These are phyloP conservation scores for Mycena crocata DNA, from an alignment of 768 basidiomycete species.

Conservation along the genomic window DNA sequence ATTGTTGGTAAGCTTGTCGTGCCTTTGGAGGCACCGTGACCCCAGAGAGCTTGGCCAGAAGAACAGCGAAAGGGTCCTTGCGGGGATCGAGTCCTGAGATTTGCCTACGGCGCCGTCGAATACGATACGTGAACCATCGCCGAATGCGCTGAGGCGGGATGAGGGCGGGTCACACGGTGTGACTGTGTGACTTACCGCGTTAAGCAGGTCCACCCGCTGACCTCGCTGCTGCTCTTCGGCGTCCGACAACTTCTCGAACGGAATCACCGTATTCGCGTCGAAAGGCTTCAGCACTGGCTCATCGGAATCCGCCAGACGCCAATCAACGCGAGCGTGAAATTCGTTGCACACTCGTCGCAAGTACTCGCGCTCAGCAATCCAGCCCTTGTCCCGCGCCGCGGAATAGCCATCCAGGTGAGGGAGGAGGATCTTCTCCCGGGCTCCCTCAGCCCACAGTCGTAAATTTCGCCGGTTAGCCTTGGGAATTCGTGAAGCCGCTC, in stretches of 20 bases:
- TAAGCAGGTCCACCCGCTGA: not conserved
- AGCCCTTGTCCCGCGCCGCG: not conserved
- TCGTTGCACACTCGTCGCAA: not conserved
- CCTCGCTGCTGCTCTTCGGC: no score
- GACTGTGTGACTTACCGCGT: not conserved
- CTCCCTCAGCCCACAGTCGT: not conserved
- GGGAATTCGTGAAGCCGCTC: no score
- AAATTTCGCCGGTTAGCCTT: no score
- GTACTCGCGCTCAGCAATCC: not conserved
- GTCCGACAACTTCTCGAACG: not conserved
- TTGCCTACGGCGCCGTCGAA: not conserved
- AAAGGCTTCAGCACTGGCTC: not conserved
- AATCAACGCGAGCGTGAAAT: not conserved
- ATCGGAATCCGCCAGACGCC: not conserved
- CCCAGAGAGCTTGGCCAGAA: not conserved
- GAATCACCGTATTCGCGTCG: not conserved
- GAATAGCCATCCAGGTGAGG: not conserved
- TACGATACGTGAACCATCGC: not conserved
- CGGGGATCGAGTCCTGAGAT: not conserved
- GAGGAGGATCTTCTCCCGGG: not conserved
- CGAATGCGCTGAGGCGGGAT: not conserved
- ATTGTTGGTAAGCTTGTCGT: not conserved
- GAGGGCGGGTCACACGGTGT: not conserved
- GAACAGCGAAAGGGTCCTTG: not conserved
- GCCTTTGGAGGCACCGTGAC: not conserved